Percentiles rank a stretch among this genome's conserved stretches.
Conservation (phyloP, 176 grass and related monocot species). For the Tuctoria greenei region DNA sequence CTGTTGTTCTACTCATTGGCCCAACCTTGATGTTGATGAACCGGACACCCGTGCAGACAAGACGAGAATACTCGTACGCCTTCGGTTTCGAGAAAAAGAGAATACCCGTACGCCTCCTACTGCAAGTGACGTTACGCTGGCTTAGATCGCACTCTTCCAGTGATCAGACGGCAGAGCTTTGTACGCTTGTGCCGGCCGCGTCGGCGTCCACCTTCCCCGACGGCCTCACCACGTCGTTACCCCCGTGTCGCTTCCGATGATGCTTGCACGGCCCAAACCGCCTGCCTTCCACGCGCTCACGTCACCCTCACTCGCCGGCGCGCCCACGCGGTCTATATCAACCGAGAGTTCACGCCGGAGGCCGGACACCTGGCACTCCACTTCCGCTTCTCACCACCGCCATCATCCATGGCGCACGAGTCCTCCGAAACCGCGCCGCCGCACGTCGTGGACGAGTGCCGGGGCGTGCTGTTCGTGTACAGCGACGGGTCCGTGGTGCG, state of each 20-base stretch:
- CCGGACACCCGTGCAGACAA: no score
- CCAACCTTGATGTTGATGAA: no score
- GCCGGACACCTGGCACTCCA: background rate
- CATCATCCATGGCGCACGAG: conserved; percentile 32
- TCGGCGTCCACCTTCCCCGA: background rate
- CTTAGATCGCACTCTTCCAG: background rate
- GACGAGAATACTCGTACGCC: no score
- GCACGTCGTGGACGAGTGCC: conserved; percentile 58
- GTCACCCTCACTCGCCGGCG: background rate
- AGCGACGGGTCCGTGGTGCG: conserved; percentile 56
- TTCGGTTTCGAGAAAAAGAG: background rate
- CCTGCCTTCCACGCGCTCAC: background rate
- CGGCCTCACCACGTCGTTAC: background rate
- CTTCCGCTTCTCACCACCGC: background rate
- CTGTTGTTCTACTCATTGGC: no score
- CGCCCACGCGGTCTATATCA: background rate
- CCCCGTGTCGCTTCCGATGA: conserved; percentile 17
- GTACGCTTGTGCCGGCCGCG: conserved; percentile 26
- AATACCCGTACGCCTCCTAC: background rate
- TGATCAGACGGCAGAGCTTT: background rate
- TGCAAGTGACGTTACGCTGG: background rate
- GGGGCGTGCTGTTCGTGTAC: conserved; percentile 66
- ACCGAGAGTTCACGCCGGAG: no score
- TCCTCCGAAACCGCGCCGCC: conserved; percentile 18
- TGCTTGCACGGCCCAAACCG: background rate